A percentile compares a stretch with the other conserved stretches of the same genome.
Conservation (phyloP, 192 early-diverging fungal species). For the Coemansia sp. region DNA sequence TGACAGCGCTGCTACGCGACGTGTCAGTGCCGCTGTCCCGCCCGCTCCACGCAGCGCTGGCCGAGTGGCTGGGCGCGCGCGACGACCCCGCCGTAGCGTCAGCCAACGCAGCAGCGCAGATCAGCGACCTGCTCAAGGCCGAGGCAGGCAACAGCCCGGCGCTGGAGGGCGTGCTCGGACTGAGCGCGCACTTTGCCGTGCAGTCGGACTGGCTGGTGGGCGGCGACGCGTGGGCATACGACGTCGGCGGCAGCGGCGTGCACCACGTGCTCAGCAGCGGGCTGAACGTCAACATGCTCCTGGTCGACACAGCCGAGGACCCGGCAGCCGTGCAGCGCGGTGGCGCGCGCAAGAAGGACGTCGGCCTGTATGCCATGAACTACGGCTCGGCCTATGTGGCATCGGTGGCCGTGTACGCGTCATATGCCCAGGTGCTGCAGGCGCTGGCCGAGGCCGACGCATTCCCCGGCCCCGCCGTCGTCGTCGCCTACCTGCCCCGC, state of each 20-base stretch:
- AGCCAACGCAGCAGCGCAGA: constrained; percentile 56
- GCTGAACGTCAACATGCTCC: constrained; percentile 87
- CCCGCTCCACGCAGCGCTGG: constrained; percentile 64
- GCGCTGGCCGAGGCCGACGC: constrained; percentile 90
- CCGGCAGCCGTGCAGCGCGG: constrained; percentile 58
- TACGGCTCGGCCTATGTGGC: constrained; percentile 92
- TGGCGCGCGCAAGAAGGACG: constrained; percentile 86
- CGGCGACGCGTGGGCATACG: constrained; percentile 85
- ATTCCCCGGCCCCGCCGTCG: constrained; percentile 85
- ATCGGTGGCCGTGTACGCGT: constrained; percentile 84
- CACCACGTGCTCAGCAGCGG: constrained; percentile 88
- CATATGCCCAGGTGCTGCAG: constrained; percentile 87
- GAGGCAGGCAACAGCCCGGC: constrained; percentile 27
- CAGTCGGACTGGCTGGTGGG: constrained; percentile 90
- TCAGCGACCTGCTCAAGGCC: constrained; percentile 53
- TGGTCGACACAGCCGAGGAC: constrained; percentile 88
- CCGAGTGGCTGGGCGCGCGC: constrained; percentile 68
- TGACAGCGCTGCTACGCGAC: constrained; percentile 63
- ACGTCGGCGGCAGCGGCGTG: constrained; percentile 86
- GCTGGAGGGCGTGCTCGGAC: constrained; percentile 30
- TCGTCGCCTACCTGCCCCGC: constrained; percentile 86
- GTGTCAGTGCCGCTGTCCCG: constrained; percentile 56
- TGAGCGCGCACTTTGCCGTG: constrained; percentile 53
- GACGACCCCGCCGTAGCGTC: constrained; percentile 63
- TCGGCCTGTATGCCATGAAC: constrained; percentile 95